These are phyloP conservation scores for Rhodofomes roseus DNA, from an alignment of 1,284 basidiomycete genomes.

Conservation along the genomic window DNA sequence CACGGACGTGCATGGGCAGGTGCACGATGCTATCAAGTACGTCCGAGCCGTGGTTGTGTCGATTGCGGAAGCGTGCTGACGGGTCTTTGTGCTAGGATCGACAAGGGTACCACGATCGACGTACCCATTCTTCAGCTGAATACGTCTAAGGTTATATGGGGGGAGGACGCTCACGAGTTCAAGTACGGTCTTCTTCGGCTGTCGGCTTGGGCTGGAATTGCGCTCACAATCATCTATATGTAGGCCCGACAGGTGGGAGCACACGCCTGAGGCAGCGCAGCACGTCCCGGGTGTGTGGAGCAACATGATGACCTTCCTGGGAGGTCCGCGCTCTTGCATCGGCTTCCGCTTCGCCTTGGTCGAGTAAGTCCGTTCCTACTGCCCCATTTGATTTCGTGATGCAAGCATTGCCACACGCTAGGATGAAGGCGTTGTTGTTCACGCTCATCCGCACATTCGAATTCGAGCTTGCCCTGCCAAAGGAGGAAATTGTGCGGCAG, in stretches of 20 bases:
- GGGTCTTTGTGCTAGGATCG: slow-evolving; percentile 24
- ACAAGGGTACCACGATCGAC: slow-evolving; percentile 43
- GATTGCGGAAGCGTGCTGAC: neutral
- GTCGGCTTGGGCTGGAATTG: neutral
- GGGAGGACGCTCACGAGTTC: slow-evolving; percentile 4
- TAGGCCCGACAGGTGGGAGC: slow-evolving; percentile 59
- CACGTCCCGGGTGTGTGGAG: slow-evolving; percentile 57
- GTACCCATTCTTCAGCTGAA: slow-evolving; percentile 37
- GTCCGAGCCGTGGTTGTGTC: neutral
- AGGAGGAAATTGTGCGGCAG: slow-evolving; percentile 20
- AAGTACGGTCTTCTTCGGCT: neutral
- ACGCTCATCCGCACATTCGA: slow-evolving; percentile 54
- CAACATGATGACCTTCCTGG: slow-evolving; percentile 57
- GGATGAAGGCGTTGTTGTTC: slow-evolving; percentile 54
- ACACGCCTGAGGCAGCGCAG: slow-evolving; percentile 39
- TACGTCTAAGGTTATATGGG: slow-evolving; percentile 7
- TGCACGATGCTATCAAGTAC: slow-evolving; percentile 24
- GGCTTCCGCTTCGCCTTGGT: slow-evolving; percentile 69
- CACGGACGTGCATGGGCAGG: slow-evolving; percentile 23
- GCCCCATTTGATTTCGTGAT: slow-evolving; percentile 54
- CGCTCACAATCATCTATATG: neutral
- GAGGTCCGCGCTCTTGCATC: slow-evolving; percentile 59
- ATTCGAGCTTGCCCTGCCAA: slow-evolving; percentile 47
- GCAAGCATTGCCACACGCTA: slow-evolving; percentile 41
- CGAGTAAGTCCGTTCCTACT: slow-evolving; percentile 53